Conservation (phyloP, 306 rosid species). For the Malus asiatica region DNA sequence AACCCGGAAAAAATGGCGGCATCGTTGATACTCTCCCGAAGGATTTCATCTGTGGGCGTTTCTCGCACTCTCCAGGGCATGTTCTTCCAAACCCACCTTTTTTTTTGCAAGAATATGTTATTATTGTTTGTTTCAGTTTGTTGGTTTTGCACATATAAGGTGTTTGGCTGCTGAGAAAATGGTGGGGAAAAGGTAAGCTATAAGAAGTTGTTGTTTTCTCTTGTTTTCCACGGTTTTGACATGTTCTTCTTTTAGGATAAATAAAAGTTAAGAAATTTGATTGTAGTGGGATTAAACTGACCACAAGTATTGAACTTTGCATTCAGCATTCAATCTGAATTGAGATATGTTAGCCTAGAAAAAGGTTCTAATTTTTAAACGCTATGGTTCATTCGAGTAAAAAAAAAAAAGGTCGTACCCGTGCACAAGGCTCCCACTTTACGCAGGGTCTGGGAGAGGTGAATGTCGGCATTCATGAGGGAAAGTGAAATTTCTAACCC, state of each 20-base stretch:
- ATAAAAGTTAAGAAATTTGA: neutral
- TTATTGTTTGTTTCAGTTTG: neutral
- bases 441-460: no score
- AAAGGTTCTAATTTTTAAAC: neutral
- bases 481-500: neutral
- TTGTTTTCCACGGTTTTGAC: neutral
- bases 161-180: neutral
- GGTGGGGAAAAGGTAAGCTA: neutral
- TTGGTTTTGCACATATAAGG: neutral
- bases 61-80: conserved; percentile 41
- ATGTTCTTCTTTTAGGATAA: neutral
- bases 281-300: neutral
- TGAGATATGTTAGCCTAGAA: neutral
- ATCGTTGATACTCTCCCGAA: conserved; percentile 40
- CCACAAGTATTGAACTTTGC: neutral
- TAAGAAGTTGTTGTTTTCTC: neutral
- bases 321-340: neutral
- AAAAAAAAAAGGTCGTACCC: no score
- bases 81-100: neutral
- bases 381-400: neutral
- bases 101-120: neutral
- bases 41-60: conserved; percentile 13
- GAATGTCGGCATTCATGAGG: no score
- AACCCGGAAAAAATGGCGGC: conserved; percentile 38
- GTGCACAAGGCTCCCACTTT: no score